These are phyloP conservation scores for Taphrina deformans DNA, from an alignment of 1,139 yeast species.

Conservation along the genomic window DNA sequence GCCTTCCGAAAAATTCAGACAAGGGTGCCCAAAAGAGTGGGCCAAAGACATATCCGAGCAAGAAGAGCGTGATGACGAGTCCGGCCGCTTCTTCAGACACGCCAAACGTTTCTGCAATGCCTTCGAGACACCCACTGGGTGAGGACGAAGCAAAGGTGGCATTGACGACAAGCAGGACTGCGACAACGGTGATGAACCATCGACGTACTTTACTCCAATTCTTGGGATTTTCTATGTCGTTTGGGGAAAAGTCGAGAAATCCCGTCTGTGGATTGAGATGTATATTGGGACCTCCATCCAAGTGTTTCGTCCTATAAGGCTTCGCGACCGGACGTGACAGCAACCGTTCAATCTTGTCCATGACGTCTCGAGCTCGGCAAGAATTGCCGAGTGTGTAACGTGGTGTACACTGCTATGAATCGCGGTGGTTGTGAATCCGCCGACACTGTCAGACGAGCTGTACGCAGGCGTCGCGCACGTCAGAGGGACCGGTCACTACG, in stretches of 20 bases:
- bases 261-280: conserved; percentile 10
- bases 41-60: conserved; percentile 66
- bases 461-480: too few relatives aligned
- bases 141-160: conserved; percentile 54
- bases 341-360: conserved; percentile 17
- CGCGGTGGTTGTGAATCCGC: background rate
- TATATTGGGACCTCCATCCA: conserved; percentile 3
- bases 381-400: background rate
- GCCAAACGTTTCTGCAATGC: conserved; percentile 60
- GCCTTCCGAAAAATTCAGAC: conserved; percentile 81
- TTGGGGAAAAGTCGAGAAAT: conserved; percentile 39
- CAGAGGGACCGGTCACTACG: too few relatives aligned
- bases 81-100: conserved; percentile 80
- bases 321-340: conserved; percentile 27
- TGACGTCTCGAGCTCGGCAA: background rate
- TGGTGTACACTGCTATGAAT: background rate
- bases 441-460: background rate
- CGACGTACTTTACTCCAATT: conserved; percentile 53
- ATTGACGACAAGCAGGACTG: conserved; percentile 50
- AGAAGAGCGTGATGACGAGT: conserved; percentile 79
- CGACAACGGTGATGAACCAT: conserved; percentile 46
- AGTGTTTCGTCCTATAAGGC: conserved; percentile 17
- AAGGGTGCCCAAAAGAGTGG: conserved; percentile 90
- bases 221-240: conserved; percentile 55
- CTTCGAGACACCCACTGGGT: conserved; percentile 66